Base-by-base conservation (phyloP, 106 monocot species). In the Apostasia shenzhenica region DNA sequence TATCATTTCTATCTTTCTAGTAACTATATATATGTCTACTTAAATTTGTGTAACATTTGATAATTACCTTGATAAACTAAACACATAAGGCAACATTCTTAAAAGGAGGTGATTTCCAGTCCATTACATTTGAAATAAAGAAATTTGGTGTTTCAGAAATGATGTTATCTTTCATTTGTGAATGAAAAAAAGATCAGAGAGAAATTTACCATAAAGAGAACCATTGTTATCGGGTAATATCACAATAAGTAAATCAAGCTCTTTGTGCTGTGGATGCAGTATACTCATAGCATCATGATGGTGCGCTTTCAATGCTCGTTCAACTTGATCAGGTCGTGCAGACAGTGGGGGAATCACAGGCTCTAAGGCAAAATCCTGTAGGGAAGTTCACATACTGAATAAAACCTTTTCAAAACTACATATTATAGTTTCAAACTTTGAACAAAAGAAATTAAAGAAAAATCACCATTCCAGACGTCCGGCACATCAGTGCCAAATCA, bases 181-280 rank as follows among this genome's bases (percentile, higher is more conserved):
- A 43, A 43, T 44, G 54, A 8, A 13, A 49, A 46, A 39, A 41
- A 68, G 39, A 53, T 14, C 12, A 54, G 1, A 67, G 12, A 67
- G 1, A 12, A 3, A n/a, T 6, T 39, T 85, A 89, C 89, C 89
- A 73, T 89, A 89, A 47, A 89, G 83, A 72, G 82, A 73, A 55
- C 89, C 85, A 78, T 89, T 89, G 42, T 80, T 85, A 12, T 85
- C 78, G 45, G 89, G 89, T 61, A 89, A 77, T 59, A 89, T 82
- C 3, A 77, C 89, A 69, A 89, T 76, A 13, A 89, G 80, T 59
- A 86, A 70, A 76, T 89, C 85, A 26, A 89, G 82, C 58, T 85
- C 82, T 52, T 59, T 76, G 7, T 51, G 68, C 44, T 72, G 70
- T 2, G 72, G 79, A 58, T 45, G 81, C 3, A 85, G 66, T 14